Percentiles rank a stretch among this genome's conserved stretches.
These are phyloP conservation scores for Colletotrichum navitas DNA, from an alignment of 2,329 filamentous ascomycete species.

Conservation along the genomic window DNA sequence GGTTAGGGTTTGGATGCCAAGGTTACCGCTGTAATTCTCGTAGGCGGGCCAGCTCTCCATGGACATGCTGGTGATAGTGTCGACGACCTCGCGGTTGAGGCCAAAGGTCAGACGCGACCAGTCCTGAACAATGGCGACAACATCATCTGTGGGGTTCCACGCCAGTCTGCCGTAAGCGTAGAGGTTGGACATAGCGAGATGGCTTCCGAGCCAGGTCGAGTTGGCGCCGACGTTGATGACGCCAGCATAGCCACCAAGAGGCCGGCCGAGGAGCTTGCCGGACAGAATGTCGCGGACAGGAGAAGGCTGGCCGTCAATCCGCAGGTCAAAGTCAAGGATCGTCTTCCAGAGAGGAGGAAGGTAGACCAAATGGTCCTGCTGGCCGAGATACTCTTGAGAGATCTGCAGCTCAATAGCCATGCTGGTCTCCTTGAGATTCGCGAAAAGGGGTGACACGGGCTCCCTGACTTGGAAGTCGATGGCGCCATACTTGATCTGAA, in stretches of 20 bases:
- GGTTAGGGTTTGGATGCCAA: constrained; percentile 77
- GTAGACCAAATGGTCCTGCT: constrained; percentile 78
- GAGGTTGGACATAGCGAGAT: constrained; percentile 78
- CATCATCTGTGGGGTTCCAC: constrained; percentile 69
- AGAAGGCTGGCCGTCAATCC: constrained; percentile 68
- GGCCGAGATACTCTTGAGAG: constrained; percentile 78
- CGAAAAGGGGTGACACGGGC: constrained; percentile 74
- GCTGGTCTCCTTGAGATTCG: constrained; percentile 58
- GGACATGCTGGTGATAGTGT: constrained; percentile 71
- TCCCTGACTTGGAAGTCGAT: constrained; percentile 82
- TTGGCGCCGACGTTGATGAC: constrained; percentile 77
- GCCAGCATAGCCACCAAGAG: constrained; percentile 71
- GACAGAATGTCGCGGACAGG: constrained; percentile 71
- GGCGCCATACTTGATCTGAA: constrained; percentile 81
- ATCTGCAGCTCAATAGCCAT: constrained; percentile 75
- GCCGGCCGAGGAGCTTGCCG: constrained; percentile 69
- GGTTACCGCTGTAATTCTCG: constrained; percentile 77
- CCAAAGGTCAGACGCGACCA: constrained; percentile 79
- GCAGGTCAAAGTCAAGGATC: constrained; percentile 75
- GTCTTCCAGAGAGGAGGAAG: constrained; percentile 77
- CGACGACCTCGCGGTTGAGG: constrained; percentile 64
- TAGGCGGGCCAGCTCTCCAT: constrained; percentile 79
- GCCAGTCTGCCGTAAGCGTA: constrained; percentile 77
- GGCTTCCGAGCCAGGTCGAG: constrained; percentile 76
- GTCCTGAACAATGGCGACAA: constrained; percentile 67